phyloP scores from a whole-genome alignment of 1,139 yeast genomes.

The Kodamaea sp. region DNA sequence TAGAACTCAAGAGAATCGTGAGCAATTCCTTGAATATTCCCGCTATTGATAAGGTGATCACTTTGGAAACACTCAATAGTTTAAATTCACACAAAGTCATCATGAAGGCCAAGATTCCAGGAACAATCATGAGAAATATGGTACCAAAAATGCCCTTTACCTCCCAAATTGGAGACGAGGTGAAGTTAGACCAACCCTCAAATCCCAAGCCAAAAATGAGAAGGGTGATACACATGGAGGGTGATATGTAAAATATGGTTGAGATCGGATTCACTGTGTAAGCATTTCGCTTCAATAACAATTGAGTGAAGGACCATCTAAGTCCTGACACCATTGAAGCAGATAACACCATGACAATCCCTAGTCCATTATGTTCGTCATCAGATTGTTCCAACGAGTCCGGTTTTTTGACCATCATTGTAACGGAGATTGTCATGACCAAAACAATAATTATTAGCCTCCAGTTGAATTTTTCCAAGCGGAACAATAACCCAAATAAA shows the following conservation, averaged over 20 bases:
- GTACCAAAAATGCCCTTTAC: slow-evolving; percentile 57
- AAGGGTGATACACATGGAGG: slow-evolving; percentile 72
- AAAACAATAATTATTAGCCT: slow-evolving; percentile 66
- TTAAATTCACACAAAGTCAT: slow-evolving; percentile 91
- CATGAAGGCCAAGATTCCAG: slow-evolving; percentile 84
- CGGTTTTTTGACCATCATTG: slow-evolving; percentile 74
- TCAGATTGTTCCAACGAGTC: slow-evolving; percentile 12
- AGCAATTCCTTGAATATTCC: slow-evolving; percentile 91
- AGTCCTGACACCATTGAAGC: slow-evolving; percentile 86
- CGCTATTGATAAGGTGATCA: slow-evolving; percentile 82
- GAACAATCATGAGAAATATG: slow-evolving; percentile 61
- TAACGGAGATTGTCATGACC: slow-evolving; percentile 80
- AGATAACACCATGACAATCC: slow-evolving; percentile 69
- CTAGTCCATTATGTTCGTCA: slow-evolving; percentile 39
- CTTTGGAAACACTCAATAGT: slow-evolving; percentile 77
- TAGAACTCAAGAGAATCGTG: slow-evolving; percentile 70
- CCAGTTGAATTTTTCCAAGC: slow-evolving; percentile 70
- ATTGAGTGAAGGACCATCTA: slow-evolving; percentile 93
- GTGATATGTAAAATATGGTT: slow-evolving; percentile 81
- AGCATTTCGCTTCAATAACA: slow-evolving; percentile 63
- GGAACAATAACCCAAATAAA: slow-evolving; percentile 78
- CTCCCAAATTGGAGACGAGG: slow-evolving; percentile 61
- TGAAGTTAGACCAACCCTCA: slow-evolving; percentile 65
- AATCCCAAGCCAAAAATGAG: slow-evolving; percentile 59
- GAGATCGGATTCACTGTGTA: slow-evolving; percentile 72